A percentile compares a stretch with the other conserved stretches of the same genome.
These are phyloP conservation scores for Prunus davidiana DNA, from an alignment of 306 rosid species.

Conservation along the genomic window DNA sequence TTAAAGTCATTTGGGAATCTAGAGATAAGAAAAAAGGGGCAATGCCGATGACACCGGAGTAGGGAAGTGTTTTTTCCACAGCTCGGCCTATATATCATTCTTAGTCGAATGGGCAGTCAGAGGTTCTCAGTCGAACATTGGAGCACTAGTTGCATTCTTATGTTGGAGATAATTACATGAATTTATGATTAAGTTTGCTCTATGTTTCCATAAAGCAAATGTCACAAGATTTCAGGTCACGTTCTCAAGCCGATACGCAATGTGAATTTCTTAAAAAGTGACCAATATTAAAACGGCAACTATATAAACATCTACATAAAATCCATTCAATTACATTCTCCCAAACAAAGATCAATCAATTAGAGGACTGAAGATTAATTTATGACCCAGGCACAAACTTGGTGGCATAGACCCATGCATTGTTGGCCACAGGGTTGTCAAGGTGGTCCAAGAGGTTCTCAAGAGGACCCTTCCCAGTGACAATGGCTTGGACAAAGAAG, in stretches of 20 bases:
- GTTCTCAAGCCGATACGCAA: not conserved
- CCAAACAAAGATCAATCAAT: constrained; percentile 2
- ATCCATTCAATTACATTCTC: constrained; percentile 9
- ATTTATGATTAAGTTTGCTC: too few species aligned
- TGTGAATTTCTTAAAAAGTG: not conserved
- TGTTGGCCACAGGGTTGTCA: constrained; percentile 90
- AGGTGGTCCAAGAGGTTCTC: constrained; percentile 88
- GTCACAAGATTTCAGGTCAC: too few species aligned
- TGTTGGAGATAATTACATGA: too few species aligned
- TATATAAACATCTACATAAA: not conserved
- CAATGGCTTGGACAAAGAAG: constrained; percentile 95
- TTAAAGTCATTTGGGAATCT: too few species aligned
- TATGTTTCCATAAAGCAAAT: too few species aligned
- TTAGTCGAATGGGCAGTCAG: too few species aligned
- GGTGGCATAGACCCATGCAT: constrained; percentile 94
- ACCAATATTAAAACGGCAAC: not conserved
- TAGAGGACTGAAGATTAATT: constrained; percentile 1
- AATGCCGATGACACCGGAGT: too few species aligned
- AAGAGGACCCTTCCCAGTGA: constrained; percentile 86
- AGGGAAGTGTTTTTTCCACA: too few species aligned
- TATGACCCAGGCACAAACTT: constrained; percentile 85
- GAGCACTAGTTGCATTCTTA: too few species aligned
- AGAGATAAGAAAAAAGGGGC: too few species aligned
- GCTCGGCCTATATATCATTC: too few species aligned
- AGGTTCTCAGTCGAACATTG: too few species aligned